Evolutionary conservation across 352 stramenopile genomes (phyloP), one percentile per base, ranked within the genome.

Genomic region (Elongisporangium prolatum): DNA sequence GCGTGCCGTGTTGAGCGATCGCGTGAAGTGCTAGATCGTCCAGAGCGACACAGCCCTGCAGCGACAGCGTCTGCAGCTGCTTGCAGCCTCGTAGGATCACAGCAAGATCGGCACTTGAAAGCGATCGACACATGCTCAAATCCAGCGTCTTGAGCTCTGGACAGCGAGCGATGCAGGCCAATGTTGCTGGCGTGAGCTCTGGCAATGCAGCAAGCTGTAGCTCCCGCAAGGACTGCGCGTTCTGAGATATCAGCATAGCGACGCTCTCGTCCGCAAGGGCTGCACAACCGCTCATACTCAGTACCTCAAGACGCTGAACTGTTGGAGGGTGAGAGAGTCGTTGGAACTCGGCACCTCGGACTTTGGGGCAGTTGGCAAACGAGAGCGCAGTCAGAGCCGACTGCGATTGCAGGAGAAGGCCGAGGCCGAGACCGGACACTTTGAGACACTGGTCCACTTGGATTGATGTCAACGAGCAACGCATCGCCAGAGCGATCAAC

Each of bases 111-210:
- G 50, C 38, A 54, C 95, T 86, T 7, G 72, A 67, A 14, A 97
- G 56, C 11, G 66, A 74, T 22, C 78, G 74, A 64, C 88, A 97
- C 64, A 96, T 81, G 37, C 69, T 82, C 21, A 97, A 55, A 55
- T 89, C 77, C 14, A 98, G 76, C 0, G 72, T 68, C 21, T 64
- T 65, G 3, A 97, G 68, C 16, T 68, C 58, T 0, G 44, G n/a
- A 56, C 77, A 88, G 20, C 61, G 62, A 0, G 80, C 63, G 59
- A 97, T 80, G 2, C 72, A 75, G 22, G 72, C 52, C 50, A 96
- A 97, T 3, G 78, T 74, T 5, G 54, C 57, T 21, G 77, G 72
- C 10, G 65, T 77, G 17, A 95, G 57, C 6, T 72, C 61, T 21
- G 78, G 58, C 21, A 97, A 64, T 4, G 88, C 76, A 9, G 80